These are phyloP conservation scores for Backusella morwellensis DNA, from an alignment of 192 early-diverging fungal genomes.

Conservation along the genomic window DNA sequence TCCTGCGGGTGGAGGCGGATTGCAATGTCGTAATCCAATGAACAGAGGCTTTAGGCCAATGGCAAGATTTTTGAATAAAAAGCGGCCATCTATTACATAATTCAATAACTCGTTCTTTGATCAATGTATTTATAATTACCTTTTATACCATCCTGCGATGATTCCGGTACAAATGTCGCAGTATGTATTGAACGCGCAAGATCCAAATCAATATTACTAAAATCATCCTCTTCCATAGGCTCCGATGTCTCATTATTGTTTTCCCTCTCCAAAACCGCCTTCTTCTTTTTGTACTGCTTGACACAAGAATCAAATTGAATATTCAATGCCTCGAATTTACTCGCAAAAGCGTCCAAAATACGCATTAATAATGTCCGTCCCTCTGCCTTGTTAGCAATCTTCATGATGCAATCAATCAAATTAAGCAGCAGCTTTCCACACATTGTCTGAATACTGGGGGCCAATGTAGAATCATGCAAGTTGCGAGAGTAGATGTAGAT, in stretches of 20 bases:
- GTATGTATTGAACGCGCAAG: slow-evolving; percentile 54
- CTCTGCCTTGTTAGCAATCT: slow-evolving; percentile 59
- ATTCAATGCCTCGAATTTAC: slow-evolving; percentile 69
- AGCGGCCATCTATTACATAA: slow-evolving; percentile 62
- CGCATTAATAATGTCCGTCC: slow-evolving; percentile 74
- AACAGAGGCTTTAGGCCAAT: slow-evolving; percentile 83
- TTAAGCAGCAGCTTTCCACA: slow-evolving; percentile 91
- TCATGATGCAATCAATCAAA: slow-evolving; percentile 83
- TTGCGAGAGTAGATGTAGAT: slow-evolving; percentile 91
- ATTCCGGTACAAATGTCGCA: slow-evolving; percentile 37
- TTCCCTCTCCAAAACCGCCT: slow-evolving; percentile 38
- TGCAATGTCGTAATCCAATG: slow-evolving; percentile 67
- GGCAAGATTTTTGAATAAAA: slow-evolving; percentile 87
- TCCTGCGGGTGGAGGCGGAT: slow-evolving; percentile 50
- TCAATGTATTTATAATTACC: neutral
- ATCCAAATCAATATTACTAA: slow-evolving; percentile 48
- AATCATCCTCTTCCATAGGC: slow-evolving; percentile 51
- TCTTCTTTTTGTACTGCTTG: slow-evolving; percentile 56
- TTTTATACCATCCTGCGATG: slow-evolving; percentile 69
- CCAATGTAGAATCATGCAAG: slow-evolving; percentile 88
- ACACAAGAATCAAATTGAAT: slow-evolving; percentile 58
- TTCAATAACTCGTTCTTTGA: neutral
- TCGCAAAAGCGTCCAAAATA: slow-evolving; percentile 84
- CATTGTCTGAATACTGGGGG: slow-evolving; percentile 94
- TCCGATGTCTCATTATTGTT: neutral